These are phyloP conservation scores for Populus hybrid DNA, from an alignment of 441 rosid species.

Conservation along the genomic window DNA sequence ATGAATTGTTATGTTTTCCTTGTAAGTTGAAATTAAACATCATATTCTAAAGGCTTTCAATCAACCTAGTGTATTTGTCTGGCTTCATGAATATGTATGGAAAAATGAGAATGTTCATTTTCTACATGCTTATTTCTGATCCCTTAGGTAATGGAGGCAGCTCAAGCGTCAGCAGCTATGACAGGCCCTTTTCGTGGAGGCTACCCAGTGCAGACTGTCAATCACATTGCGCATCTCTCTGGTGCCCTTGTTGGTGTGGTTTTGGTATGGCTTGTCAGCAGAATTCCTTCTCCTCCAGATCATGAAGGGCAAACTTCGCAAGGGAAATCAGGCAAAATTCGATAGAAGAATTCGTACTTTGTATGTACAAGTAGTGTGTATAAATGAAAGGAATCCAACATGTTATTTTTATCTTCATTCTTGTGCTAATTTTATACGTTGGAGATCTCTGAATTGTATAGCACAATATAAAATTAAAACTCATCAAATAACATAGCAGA, in stretches of 20 bases:
- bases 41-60: no score
- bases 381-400: not conserved
- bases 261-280: slow-evolving; percentile 84
- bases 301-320: slow-evolving; percentile 18
- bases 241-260: slow-evolving; percentile 88
- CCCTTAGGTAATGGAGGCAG: slow-evolving; percentile 58
- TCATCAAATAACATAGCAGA: not conserved
- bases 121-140: no score
- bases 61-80: no score
- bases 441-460: not conserved
- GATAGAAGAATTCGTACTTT: slow-evolving; percentile 2
- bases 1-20: no score
- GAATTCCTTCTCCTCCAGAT: slow-evolving; percentile 53
- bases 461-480: not conserved
- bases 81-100: no score
- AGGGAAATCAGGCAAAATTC: slow-evolving; percentile 26
- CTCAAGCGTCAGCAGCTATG: slow-evolving; percentile 82
- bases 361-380: not conserved
- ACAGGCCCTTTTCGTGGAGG: slow-evolving; percentile 50
- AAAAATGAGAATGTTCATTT: no score
- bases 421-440: not conserved
- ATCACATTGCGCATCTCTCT: slow-evolving; percentile 87
- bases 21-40: no score
- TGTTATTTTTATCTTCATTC: not conserved
- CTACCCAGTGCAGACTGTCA: slow-evolving; percentile 45